These are phyloP conservation scores for Pilasporangium apinafurcum DNA, from an alignment of 352 stramenopile species.

Conservation along the genomic window DNA sequence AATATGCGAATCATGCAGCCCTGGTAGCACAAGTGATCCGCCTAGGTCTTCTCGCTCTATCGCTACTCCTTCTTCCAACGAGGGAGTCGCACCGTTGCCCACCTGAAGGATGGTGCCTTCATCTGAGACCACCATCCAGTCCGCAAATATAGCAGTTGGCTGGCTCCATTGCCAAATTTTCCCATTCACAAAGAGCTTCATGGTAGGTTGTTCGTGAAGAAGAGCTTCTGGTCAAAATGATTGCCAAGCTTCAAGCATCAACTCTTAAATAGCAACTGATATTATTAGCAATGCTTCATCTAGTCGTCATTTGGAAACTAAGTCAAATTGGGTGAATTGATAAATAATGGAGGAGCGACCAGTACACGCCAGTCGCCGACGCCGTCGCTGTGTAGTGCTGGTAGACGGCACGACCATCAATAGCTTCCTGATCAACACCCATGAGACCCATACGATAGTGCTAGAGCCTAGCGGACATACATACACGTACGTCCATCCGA, in stretches of 20 bases:
- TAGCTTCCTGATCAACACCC: slow-evolving; percentile 28
- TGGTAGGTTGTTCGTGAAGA: slow-evolving; percentile 1
- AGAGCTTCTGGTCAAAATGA: background rate
- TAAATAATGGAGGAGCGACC: too few species aligned
- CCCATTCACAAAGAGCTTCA: slow-evolving; percentile 46
- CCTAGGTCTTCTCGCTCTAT: slow-evolving; percentile 36
- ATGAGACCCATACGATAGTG: slow-evolving; percentile 58
- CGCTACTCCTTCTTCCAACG: background rate
- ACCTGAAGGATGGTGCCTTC: slow-evolving; percentile 31
- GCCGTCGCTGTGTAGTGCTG: slow-evolving; percentile 41
- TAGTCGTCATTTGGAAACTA: too few species aligned
- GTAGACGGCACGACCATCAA: slow-evolving; percentile 37
- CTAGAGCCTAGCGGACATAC: slow-evolving; percentile 49
- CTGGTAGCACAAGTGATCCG: slow-evolving; percentile 68
- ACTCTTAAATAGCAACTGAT: slow-evolving; percentile 2
- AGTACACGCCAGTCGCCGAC: too few species aligned
- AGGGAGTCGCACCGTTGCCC: slow-evolving; percentile 12
- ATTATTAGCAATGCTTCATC: too few species aligned
- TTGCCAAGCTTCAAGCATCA: slow-evolving; percentile 4
- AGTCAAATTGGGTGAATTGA: too few species aligned
- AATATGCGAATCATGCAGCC: slow-evolving; percentile 86
- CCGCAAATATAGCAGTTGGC: slow-evolving; percentile 12
- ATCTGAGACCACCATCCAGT: slow-evolving; percentile 60
- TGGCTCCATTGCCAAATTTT: slow-evolving; percentile 66
- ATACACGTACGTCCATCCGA: slow-evolving; percentile 49